Base-by-base conservation (phyloP, 176 grass and related monocot genomes). In the Typha latifolia region DNA sequence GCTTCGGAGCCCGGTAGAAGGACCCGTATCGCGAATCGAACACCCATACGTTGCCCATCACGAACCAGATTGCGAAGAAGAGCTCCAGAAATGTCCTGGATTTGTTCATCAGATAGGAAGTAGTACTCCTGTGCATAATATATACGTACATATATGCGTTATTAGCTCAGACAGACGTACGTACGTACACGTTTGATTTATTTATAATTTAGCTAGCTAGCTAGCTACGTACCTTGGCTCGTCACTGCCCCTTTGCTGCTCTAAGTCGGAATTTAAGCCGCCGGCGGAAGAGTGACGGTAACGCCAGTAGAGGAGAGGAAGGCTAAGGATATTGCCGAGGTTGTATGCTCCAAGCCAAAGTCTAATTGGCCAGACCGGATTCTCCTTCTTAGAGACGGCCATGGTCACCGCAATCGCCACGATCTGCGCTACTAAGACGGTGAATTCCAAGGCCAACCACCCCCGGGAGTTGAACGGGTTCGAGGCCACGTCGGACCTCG, bases 41-140 rank as follows among this genome's bases (percentile, higher is more conserved):
- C 69, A 93, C 84, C 94, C 94, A 99, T 48, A 99, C 94, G 67
- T 99, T 99, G 18, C 89, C 94, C 94, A 99, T 93, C 74, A 99
- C 94, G 73, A 99, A 99, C 94, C 94, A 93, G 63, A 92, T 85
- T 49, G 94, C 94, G 48, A 87, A 93, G 73, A 99, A 99, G 18
- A 99, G 81, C 84, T 99, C 94, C 61, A 99, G 76, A 81, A 93
- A 87, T 50, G 79, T 85, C 19, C 86, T 29, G 11, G 89, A 90
- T 67, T 93, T 99, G 79, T 93, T 93, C 81, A 93, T 82, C 73
- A 93, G 78, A 69, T 85, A 87, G 34, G 91, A 85, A 20, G 80
- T 66, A 61, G 68, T 64, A 69, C 91, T 89, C 71, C 71, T 48
- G 37, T 43, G 16, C 66, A 43, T 29, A 29, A 29, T 29, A 29